Percentiles rank a stretch among this genome's conserved stretches.
phyloP scores from a whole-genome alignment of 345 rosid species.

The Cardamine occulta region DNA sequence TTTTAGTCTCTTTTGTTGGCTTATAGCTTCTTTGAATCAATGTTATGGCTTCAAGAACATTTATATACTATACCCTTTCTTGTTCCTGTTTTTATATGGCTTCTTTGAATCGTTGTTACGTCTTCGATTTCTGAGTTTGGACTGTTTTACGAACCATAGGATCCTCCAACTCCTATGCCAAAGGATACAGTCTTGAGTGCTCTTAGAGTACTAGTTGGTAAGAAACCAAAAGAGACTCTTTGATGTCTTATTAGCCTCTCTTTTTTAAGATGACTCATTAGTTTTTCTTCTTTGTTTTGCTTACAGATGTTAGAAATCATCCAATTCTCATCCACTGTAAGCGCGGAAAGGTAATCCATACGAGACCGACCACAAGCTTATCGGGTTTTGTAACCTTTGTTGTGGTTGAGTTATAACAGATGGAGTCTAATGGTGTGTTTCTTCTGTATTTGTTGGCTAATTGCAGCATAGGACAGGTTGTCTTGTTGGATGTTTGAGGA shows the following conservation, averaged over 20 bases:
- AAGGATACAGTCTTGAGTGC: conserved; percentile 63
- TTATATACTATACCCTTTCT: neutral
- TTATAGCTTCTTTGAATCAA: neutral
- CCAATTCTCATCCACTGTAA: conserved; percentile 91
- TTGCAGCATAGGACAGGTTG: conserved; percentile 90
- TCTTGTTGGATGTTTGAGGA: conserved; percentile 86
- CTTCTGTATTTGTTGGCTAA: conserved; percentile 3
- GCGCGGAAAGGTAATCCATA: conserved; percentile 80
- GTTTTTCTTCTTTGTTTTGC: neutral
- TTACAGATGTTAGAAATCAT: conserved; percentile 81
- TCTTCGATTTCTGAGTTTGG: conserved; percentile 29
- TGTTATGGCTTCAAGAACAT: neutral
- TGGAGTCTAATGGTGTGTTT: neutral
- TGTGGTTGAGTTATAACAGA: neutral
- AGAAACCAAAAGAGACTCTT: conserved; percentile 17
- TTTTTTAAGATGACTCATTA: conserved; percentile 2
- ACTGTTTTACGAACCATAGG: conserved; percentile 52
- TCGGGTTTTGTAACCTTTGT: neutral
- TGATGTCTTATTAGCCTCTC: neutral
- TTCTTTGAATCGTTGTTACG: neutral
- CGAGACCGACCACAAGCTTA: neutral
- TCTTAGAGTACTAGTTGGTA: conserved; percentile 77
- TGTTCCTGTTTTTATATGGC: neutral
- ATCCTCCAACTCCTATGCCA: conserved; percentile 59
- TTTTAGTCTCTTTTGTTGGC: neutral